phyloP scores from a whole-genome alignment of 352 stramenopile genomes.

The Phytophthora boehmeriae region DNA sequence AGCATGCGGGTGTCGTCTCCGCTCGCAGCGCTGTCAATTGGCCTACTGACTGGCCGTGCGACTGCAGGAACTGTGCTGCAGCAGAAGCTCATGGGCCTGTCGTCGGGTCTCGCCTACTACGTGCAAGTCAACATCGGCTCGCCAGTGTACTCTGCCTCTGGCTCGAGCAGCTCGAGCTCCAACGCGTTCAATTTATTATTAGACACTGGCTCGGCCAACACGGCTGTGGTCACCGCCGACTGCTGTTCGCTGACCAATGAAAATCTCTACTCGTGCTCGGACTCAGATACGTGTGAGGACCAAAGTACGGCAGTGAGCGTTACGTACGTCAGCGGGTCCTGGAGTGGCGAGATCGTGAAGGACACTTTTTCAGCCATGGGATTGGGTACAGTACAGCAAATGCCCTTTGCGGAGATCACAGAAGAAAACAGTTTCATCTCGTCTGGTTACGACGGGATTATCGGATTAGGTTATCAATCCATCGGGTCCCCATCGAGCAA shows the following conservation, averaged over 20 bases:
- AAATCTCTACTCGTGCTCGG: constrained; percentile 67
- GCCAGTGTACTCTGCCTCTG: constrained; percentile 44
- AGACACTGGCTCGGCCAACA: constrained; percentile 85
- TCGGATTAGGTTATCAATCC: constrained; percentile 63
- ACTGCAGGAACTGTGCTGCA: constrained; percentile 42
- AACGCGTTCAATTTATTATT: constrained; percentile 75
- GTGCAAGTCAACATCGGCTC: constrained; percentile 54
- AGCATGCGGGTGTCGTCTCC: background rate
- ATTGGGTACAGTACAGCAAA: constrained; percentile 45
- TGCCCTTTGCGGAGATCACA: constrained; percentile 70
- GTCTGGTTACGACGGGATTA: constrained; percentile 75
- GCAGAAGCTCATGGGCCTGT: constrained; percentile 76
- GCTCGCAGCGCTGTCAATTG: background rate
- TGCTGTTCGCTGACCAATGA: constrained; percentile 74
- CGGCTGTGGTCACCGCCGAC: constrained; percentile 73
- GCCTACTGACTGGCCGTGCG: no score
- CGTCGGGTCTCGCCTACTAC: constrained; percentile 72
- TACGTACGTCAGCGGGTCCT: constrained; percentile 78
- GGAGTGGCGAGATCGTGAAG: constrained; percentile 64
- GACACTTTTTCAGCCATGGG: constrained; percentile 73
- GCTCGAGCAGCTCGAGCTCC: constrained; percentile 31
- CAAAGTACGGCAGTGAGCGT: constrained; percentile 54
- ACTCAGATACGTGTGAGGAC: constrained; percentile 63
- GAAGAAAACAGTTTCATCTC: constrained; percentile 72
- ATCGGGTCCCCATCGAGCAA: constrained; percentile 63